phyloP scores from a whole-genome alignment of 1,284 basidiomycete genomes.

The Ceratobasidium sp. region DNA sequence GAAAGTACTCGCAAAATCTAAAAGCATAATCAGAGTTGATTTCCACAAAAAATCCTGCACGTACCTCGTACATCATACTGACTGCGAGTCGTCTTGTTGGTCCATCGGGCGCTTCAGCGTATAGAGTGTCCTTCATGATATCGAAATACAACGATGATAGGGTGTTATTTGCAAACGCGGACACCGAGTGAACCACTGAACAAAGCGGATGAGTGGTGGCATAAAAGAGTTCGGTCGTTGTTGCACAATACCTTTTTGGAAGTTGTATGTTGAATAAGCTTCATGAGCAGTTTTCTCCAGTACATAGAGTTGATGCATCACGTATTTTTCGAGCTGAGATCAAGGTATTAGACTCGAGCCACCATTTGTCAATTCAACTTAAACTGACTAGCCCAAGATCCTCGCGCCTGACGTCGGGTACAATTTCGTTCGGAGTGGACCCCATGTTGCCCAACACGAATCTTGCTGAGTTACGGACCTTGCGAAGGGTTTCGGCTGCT shows the following conservation, averaged over 20 bases:
- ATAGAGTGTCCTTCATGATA: constrained; percentile 91
- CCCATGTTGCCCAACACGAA: constrained; percentile 90
- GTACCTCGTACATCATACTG: constrained; percentile 80
- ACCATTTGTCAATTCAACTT: constrained; percentile 24
- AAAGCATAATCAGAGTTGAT: constrained; percentile 24
- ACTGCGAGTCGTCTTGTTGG: constrained; percentile 74
- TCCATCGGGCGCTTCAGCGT: constrained; percentile 74
- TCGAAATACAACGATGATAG: constrained; percentile 89
- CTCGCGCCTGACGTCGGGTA: constrained; percentile 50
- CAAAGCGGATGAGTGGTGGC: background rate
- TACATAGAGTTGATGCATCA: constrained; percentile 85
- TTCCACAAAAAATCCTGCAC: constrained; percentile 47
- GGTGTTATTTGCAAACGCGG: constrained; percentile 77
- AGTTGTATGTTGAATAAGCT: constrained; percentile 83
- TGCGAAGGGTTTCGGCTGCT: constrained; percentile 83
- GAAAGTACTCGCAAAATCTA: constrained; percentile 81
- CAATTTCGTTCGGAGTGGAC: constrained; percentile 52
- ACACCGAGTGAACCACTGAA: constrained; percentile 71
- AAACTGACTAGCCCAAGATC: constrained; percentile 74
- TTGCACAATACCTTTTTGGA: constrained; percentile 77
- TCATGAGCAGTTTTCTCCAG: constrained; percentile 77
- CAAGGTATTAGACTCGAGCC: constrained; percentile 16
- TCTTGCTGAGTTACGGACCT: constrained; percentile 89
- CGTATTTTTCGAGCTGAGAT: constrained; percentile 81
- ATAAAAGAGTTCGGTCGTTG: background rate